Conservation (phyloP, 805 yeast species). For the Brettanomyces sp. region DNA sequence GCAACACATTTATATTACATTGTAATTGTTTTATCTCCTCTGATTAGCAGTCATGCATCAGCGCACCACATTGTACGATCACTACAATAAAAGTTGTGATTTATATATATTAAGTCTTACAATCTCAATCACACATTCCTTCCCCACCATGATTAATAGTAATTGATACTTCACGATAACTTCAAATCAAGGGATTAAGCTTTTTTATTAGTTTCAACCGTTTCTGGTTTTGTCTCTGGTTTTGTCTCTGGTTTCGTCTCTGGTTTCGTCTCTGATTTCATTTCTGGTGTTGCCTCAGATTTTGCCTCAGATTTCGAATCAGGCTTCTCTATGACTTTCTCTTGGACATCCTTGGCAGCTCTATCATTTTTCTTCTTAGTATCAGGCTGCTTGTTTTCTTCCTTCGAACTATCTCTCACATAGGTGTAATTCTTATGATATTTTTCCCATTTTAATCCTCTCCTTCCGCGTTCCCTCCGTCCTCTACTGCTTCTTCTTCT, state of each 20-base stretch:
- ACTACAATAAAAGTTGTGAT: too few relatives aligned
- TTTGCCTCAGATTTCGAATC: not conserved
- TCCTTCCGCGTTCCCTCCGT: slow-evolving; percentile 8
- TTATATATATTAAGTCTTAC: too few relatives aligned
- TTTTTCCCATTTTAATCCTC: not conserved
- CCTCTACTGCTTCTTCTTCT: slow-evolving; percentile 3
- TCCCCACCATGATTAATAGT: too few relatives aligned
- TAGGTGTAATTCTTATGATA: not conserved
- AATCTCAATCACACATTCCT: too few relatives aligned
- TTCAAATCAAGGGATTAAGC: too few relatives aligned
- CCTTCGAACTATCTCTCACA: not conserved
- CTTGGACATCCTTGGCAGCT: not conserved
- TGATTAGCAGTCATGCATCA: too few relatives aligned
- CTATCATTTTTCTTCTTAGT: not conserved
- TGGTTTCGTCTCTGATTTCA: not conserved
- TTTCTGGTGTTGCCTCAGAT: not conserved
- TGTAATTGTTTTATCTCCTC: not conserved
- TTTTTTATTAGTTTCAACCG: too few relatives aligned
- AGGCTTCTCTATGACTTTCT: not conserved
- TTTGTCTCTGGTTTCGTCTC: not conserved
- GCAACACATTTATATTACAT: too few relatives aligned
- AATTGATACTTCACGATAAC: too few relatives aligned
- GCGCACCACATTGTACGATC: too few relatives aligned
- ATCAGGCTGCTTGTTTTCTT: not conserved
- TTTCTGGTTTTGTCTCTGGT: too few relatives aligned